These are phyloP conservation scores for Aspergillus flavus DNA, from an alignment of 2,329 filamentous ascomycete genomes.

Conservation along the genomic window DNA sequence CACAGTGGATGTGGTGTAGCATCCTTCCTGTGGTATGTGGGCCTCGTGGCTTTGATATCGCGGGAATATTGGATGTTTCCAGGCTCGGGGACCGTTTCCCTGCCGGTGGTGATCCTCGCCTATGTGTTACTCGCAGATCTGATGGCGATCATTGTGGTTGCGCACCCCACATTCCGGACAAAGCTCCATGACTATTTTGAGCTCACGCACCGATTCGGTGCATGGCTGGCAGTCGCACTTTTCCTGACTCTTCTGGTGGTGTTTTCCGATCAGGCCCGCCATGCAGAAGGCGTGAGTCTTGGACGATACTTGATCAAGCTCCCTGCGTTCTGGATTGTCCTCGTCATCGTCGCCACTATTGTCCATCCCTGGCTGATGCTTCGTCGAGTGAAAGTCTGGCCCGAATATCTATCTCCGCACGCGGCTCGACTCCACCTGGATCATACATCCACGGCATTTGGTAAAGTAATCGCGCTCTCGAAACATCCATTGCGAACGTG, in stretches of 20 bases:
- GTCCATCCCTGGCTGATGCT: conserved; percentile 26
- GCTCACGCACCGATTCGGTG: conserved; percentile 39
- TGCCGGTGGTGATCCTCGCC: conserved; percentile 32
- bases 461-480: conserved; percentile 21
- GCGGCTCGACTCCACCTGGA: conserved; percentile 27
- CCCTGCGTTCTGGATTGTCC: conserved; percentile 25
- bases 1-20: conserved; percentile 42
- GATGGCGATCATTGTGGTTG: conserved; percentile 12
- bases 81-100: conserved; percentile 11
- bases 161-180: conserved; percentile 28
- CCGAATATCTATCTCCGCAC: conserved; percentile 26
- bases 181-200: conserved; percentile 41
- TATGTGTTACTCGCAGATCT: conserved; percentile 2
- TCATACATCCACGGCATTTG: conserved; percentile 20
- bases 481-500: conserved; percentile 24
- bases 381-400: conserved; percentile 21
- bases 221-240: conserved; percentile 31
- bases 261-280: conserved; percentile 11
- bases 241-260: conserved; percentile 18
- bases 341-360: conserved; percentile 24
- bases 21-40: conserved; percentile 46
- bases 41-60: conserved; percentile 8
- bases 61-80: conserved; percentile 11
- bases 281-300: background rate
- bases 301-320: background rate